These are phyloP conservation scores for Coix lacrymajobi DNA, from an alignment of 176 grass and related monocot genomes.

Conservation along the genomic window DNA sequence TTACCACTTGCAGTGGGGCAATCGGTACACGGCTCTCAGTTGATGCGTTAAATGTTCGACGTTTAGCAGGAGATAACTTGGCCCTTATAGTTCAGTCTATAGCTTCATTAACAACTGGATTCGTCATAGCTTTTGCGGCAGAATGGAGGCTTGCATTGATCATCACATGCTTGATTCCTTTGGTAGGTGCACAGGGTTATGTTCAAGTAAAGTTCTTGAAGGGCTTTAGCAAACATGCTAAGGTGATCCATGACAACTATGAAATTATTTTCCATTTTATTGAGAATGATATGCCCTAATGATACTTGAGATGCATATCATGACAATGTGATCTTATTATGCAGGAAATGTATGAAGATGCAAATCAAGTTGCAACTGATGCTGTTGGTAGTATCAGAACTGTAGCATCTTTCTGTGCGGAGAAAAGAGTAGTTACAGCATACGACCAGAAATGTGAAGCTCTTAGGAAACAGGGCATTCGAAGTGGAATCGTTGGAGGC, in stretches of 20 bases:
- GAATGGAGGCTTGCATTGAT: conserved; percentile 67
- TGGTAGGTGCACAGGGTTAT: conserved; percentile 68
- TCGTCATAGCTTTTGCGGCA: conserved; percentile 53
- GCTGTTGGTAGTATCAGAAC: conserved; percentile 56
- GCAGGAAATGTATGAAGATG: conserved; percentile 34
- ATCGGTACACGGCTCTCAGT: conserved; percentile 67
- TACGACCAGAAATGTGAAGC: conserved; percentile 50
- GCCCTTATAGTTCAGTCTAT: conserved; percentile 42
- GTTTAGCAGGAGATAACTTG: conserved; percentile 74
- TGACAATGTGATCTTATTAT: no score
- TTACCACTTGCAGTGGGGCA: conserved; percentile 44
- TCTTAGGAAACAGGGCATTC: conserved; percentile 41
- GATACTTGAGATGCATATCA: no score
- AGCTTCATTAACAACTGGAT: conserved; percentile 48
- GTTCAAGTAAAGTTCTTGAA: no score
- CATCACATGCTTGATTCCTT: conserved; percentile 54
- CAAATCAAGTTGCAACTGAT: conserved; percentile 53
- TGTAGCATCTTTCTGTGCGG: conserved; percentile 47
- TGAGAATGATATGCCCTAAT: no score
- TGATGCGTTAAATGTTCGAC: conserved; percentile 70
- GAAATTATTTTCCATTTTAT: no score
- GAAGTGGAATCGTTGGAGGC: conserved; percentile 42
- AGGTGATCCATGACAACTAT: no score
- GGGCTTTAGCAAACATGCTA: no score
- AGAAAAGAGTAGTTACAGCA: conserved; percentile 43